phyloP scores from a whole-genome alignment of 2,329 filamentous ascomycete genomes.

The Polychaeton citri region DNA sequence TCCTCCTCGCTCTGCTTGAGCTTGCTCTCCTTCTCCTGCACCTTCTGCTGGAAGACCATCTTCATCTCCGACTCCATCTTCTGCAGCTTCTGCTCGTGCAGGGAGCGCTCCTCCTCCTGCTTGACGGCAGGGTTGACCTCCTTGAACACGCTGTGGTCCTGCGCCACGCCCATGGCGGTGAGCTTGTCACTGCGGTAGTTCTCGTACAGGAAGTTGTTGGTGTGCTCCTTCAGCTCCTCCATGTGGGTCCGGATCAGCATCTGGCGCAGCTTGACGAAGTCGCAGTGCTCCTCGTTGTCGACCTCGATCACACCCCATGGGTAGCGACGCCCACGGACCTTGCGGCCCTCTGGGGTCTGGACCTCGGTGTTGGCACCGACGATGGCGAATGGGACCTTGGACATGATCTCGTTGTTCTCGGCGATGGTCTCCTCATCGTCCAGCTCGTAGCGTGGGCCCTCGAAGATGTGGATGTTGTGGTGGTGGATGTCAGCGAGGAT shows the following conservation, averaged over 20 bases:
- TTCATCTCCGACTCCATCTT: conserved; percentile 99
- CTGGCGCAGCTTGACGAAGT: conserved; percentile 98
- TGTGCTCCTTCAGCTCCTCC: conserved; percentile 99
- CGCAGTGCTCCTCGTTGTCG: conserved; percentile 97
- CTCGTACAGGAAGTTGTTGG: conserved; percentile 97
- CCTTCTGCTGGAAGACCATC: conserved; percentile 99
- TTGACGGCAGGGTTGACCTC: conserved; percentile 99
- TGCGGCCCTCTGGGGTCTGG: conserved; percentile 77
- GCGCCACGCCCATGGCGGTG: conserved; percentile 92
- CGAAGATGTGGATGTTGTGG: conserved; percentile 97
- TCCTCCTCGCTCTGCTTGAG: conserved; percentile 99
- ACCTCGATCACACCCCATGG: conserved; percentile 99
- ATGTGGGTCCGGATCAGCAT: conserved; percentile 99
- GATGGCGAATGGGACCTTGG: conserved; percentile 96
- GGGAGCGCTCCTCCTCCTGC: conserved; percentile 94
- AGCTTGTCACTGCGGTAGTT: conserved; percentile 99
- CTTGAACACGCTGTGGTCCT: conserved; percentile 99
- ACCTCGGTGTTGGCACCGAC: conserved; percentile 96
- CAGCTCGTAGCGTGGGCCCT: conserved; percentile 94
- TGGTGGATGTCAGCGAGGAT: conserved; percentile 94
- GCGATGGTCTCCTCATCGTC: conserved; percentile 99
- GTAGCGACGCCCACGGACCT: conserved; percentile 90
- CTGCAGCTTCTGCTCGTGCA: conserved; percentile 98
- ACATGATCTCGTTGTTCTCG: conserved; percentile 99
- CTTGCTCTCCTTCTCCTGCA: conserved; percentile 98